Base-by-base conservation (phyloP, 2,329 filamentous ascomycete species). In the Teratosphaeria zuluensis region DNA sequence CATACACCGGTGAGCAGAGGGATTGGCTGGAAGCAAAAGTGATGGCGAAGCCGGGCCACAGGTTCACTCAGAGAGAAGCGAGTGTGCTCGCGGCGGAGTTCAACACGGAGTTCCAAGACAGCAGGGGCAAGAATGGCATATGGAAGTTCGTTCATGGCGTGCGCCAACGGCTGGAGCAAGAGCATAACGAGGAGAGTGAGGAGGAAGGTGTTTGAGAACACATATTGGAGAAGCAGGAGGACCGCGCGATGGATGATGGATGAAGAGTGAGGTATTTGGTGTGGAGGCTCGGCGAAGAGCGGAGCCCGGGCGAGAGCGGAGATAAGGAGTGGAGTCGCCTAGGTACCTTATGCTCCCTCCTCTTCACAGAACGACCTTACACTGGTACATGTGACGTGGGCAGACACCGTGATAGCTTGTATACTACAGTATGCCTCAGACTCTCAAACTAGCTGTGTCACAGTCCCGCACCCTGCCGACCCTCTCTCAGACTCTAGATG, bases 401-500 rank as follows among this genome's bases (percentile, higher is more conserved):
- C 2, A 48, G 9, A 21, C 19, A 11, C 9, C 16, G 16, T 21
- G 16, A 48, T 21, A 48, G n/a, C 33, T 21, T 21, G 19, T 19
- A 19, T 24, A 21, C 19, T 19, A 19, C 6, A 48, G 11, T 21
- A 48, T 48, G 42, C 16, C 42, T 48, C 42, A 48, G 19, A 48
- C 42, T 21, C 42, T 81, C 61, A 78, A 72, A 57, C 73, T 81
- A 56, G 78, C 77, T n/a, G 74, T 77, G 30, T 76, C 78, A 9
- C 78, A 81, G 69, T 72, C 73, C 52, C 75, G 75, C 58, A 80
- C 78, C 11, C 73, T 80, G 58, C 66, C 72, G 48, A 78, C 76
- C 11, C 75, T 77, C n/a, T 57, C 69, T 51, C 70, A 81, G 35
- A 95, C 90, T 0, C 81, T 96, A 58, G 68, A 74, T 6, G 81